Evolutionary conservation across 768 basidiomycete genomes (phyloP), one percentile per base, ranked within the genome.

Genomic region (Lanmaoa rubissima): DNA sequence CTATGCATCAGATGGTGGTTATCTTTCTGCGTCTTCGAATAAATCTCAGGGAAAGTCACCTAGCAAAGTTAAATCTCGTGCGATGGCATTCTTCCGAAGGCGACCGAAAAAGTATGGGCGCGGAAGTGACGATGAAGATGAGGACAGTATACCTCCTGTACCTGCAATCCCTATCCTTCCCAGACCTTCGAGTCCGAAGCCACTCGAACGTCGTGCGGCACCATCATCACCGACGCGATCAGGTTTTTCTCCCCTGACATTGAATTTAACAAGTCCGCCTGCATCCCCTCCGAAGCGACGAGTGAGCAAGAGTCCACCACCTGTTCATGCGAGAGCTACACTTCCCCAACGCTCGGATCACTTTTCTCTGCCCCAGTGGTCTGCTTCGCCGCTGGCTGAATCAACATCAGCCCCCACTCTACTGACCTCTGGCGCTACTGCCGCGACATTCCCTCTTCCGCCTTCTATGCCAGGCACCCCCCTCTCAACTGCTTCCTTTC

Each of bases 71-170:
- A 71, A 64, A 54, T 66, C 70, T 28, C 70, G 71, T 50, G 70
- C 70, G 42, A 68, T 71, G 61, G 64, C 70, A 19, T 71, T 71
- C 61, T 71, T 71, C 55, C 64, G 72, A 42, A 68, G 72, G 32
- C 64, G 68, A n/a, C 39, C 60, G 12, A 73, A 68, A 55, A 73
- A 66, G 39, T n/a, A 52, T 7, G 53, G 36, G 19, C 60, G 50
- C 42, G 60, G 40, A 42, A 71, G 70, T 41, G 70, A 71, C 35
- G 68, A 71, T n/a, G 70, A 71, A 19, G 70, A 70, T 5, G 69
- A 71, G 14, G 62, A 64, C 17, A 35, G 16, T 8, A 57, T 71
- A 49, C 70, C 70, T 28, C 70, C 70, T 36, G 70, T 71, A n/a
- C 70, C 70, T 51, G 70, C 71, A 4, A 61, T 71, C 14, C 70